phyloP scores from a whole-genome alignment of 768 basidiomycete species.

The Rhodotorula diobovata region DNA sequence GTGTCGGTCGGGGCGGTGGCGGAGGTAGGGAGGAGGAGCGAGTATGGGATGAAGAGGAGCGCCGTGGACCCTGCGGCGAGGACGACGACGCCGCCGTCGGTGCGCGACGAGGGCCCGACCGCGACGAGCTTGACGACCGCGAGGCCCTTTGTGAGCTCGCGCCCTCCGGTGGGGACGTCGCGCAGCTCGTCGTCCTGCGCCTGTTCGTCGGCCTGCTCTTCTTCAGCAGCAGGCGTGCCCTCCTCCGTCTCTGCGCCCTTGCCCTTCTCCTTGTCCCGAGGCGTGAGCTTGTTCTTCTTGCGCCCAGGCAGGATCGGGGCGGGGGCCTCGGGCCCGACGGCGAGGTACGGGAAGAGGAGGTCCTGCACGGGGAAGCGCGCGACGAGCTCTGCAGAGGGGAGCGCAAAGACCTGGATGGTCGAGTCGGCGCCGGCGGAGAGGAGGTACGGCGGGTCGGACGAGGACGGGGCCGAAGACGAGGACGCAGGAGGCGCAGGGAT shows the following conservation, averaged over 20 bases:
- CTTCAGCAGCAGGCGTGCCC: not conserved
- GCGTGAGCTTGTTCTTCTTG: constrained; percentile 28
- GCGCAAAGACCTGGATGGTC: constrained; percentile 71
- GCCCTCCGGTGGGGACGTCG: not conserved
- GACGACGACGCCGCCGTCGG: constrained; percentile 26
- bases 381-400: constrained; percentile 52
- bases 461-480: not conserved
- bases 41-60: constrained; percentile 31
- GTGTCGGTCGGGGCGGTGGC: not conserved
- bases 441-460: constrained; percentile 46
- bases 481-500: constrained; percentile 4
- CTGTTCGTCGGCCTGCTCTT: not conserved
- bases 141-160: constrained; percentile 27
- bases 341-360: constrained; percentile 9
- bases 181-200: not conserved
- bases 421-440: constrained; percentile 87
- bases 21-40: constrained; percentile 10
- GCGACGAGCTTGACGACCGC: constrained; percentile 34
- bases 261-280: constrained; percentile 14
- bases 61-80: constrained; percentile 33
- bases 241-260: not conserved
- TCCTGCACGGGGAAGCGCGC: constrained; percentile 17
- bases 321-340: constrained; percentile 19
- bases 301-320: constrained; percentile 9
- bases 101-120: constrained; percentile 18